Conservation (phyloP, 208 protist genomes). For the Acanthamoeba lenticulata region DNA sequence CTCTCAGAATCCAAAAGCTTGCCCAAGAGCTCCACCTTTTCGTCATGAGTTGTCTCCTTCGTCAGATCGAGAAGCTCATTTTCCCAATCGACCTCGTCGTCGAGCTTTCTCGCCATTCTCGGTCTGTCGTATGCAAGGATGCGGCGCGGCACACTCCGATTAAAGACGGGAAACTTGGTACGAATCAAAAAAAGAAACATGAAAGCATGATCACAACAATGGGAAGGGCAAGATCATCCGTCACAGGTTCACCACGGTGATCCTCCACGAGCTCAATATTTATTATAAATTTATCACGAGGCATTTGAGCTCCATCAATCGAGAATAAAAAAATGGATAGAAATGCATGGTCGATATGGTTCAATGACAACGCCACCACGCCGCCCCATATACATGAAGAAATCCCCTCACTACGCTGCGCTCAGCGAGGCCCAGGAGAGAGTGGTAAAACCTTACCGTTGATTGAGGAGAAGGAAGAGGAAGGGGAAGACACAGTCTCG, state of each 20-base stretch:
- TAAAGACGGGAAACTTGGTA: too few species aligned
- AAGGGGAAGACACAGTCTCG: not conserved
- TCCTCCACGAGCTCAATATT: too few species aligned
- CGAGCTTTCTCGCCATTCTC: constrained; percentile 47
- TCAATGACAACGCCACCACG: too few species aligned
- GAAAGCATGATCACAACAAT: not conserved
- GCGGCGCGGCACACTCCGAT: not conserved
- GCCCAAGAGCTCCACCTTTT: constrained; percentile 39
- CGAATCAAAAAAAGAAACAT: not conserved
- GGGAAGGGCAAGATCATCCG: too few species aligned
- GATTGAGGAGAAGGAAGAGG: not conserved
- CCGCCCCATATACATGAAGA: too few species aligned
- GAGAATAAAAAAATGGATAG: too few species aligned
- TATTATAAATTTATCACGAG: too few species aligned
- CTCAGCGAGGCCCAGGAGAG: too few species aligned
- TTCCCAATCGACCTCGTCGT: constrained; percentile 57
- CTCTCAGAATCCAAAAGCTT: constrained; percentile 62
- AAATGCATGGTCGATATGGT: too few species aligned
- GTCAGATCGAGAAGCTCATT: constrained; percentile 55
- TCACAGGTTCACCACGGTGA: too few species aligned
- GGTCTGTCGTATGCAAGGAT: not conserved
- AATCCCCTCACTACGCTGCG: too few species aligned
- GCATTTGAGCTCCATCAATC: too few species aligned
- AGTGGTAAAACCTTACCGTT: not conserved
- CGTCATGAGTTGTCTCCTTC: constrained; percentile 37